Base-by-base conservation (phyloP, 2,329 filamentous ascomycete genomes). In the Sclerotinia sclerotiorum region DNA sequence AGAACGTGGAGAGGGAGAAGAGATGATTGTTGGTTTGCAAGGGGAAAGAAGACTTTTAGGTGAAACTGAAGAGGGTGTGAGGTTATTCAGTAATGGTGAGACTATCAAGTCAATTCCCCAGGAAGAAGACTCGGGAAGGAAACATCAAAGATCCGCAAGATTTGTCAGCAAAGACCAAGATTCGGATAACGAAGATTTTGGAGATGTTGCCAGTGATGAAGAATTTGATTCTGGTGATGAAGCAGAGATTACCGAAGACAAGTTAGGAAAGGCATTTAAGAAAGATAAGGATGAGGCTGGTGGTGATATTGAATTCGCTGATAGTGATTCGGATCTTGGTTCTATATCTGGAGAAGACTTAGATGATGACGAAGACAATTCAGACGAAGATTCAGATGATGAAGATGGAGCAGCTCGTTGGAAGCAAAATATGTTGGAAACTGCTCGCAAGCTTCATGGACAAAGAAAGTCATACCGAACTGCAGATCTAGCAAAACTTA, bases 321-420 rank as follows among this genome's bases (percentile, higher is more conserved):
- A 99, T 76, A 97, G 93, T 76, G 96, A 99, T 79, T 99, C 95
- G 0, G 96, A 99, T 77, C 84, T 99, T 5, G 95, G 95, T 8
- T 97, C 94, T 4, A 80, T 97, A 71, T 97, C 92, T 11, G 82
- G 80, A 0, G 81, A 81, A 7, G 84, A 85, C 2, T 81, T 82
- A 1, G 79, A 79, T 0, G 76, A 76, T 65, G 73, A 77, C 32
- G 74, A 75, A 1, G 85, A 87, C 10, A 85, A 86, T 27, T 83
- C 84, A 35, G 35, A 35, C 7, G 32, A 35, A 69, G 83, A 85
- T 2, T 74, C 73, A 2, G 73, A 74, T 5, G 71, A 76, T 13
- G 78, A 80, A 39, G 85, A 83, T 2, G 90, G 89, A 3, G 89
- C 85, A 3, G 75, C 92, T 29, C 85, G 88, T 56, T 99, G 96